phyloP scores from a whole-genome alignment of 1,284 basidiomycete genomes.

The Grifola frondosa region DNA sequence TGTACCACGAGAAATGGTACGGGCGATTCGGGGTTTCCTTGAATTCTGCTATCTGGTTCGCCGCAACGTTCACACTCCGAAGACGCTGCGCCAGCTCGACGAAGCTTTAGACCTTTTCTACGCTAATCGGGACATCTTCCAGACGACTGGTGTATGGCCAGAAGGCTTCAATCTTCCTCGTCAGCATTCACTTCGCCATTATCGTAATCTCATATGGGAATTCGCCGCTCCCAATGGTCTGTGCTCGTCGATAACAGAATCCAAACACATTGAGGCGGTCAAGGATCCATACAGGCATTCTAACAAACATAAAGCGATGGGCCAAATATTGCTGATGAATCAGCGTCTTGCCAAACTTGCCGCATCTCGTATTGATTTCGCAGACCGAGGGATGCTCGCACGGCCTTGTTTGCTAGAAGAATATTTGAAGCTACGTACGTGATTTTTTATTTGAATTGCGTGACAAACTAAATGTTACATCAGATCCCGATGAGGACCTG shows the following conservation, averaged over 20 bases:
- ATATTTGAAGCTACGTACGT: neutral
- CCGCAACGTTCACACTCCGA: neutral
- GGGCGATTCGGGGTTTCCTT: conserved; percentile 2
- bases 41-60: conserved; percentile 17
- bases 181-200: conserved; percentile 16
- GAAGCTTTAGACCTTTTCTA: conserved; percentile 29
- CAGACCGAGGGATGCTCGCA: conserved; percentile 8
- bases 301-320: conserved; percentile 12
- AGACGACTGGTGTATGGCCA: conserved; percentile 8
- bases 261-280: conserved; percentile 21
- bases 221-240: conserved; percentile 21
- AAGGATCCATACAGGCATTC: conserved; percentile 23
- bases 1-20: conserved; percentile 11
- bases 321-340: conserved; percentile 20
- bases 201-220: conserved; percentile 2
- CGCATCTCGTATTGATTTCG: conserved; percentile 2
- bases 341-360: conserved; percentile 14
- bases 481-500: neutral
- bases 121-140: conserved; percentile 30
- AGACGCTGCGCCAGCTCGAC: neutral
- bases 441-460: too few relatives aligned
- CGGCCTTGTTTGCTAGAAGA: neutral
- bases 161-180: conserved; percentile 15
- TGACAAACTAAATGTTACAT: neutral
- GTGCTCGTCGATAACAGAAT: conserved; percentile 22